A percentile compares a stretch with the other conserved stretches of the same genome.
These are phyloP conservation scores for Diaporthe capsici DNA, from an alignment of 2,329 filamentous ascomycete genomes.

Conservation along the genomic window DNA sequence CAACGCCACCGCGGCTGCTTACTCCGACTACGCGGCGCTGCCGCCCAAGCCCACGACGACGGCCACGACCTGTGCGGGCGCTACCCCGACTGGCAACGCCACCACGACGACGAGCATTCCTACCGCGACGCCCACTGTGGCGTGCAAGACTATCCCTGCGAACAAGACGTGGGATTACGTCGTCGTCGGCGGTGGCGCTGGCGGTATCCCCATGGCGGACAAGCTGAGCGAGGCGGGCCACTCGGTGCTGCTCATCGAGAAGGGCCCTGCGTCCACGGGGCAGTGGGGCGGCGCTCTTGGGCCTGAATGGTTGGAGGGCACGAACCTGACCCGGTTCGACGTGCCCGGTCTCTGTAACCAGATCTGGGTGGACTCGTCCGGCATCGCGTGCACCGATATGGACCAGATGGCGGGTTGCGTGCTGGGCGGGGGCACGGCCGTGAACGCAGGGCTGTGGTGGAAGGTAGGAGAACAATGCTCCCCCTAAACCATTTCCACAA, in stretches of 20 bases:
- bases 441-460: slow-evolving; percentile 76
- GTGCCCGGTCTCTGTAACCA: slow-evolving; percentile 76
- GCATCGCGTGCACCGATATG: slow-evolving; percentile 74
- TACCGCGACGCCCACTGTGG: slow-evolving; percentile 44
- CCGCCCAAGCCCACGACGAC: slow-evolving; percentile 49
- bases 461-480: slow-evolving; percentile 48
- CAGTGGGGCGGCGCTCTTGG: slow-evolving; percentile 71
- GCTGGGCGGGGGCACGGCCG: slow-evolving; percentile 72
- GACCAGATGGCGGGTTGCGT: slow-evolving; percentile 78
- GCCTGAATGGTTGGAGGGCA: slow-evolving; percentile 69
- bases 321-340: slow-evolving; percentile 74
- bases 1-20: slow-evolving; percentile 49
- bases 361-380: slow-evolving; percentile 73
- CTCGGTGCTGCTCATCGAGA: slow-evolving; percentile 70
- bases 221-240: slow-evolving; percentile 72
- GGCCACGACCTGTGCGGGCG: neutral
- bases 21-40: slow-evolving; percentile 50
- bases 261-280: slow-evolving; percentile 69
- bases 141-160: slow-evolving; percentile 26
- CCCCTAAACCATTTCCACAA: no score
- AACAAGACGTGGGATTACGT: slow-evolving; percentile 69
- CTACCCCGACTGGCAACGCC: slow-evolving; percentile 50
- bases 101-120: slow-evolving; percentile 47
- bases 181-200: slow-evolving; percentile 71
- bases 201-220: slow-evolving; percentile 71